Base-by-base conservation (phyloP, 306 rosid genomes). In the Quercus rubra region DNA sequence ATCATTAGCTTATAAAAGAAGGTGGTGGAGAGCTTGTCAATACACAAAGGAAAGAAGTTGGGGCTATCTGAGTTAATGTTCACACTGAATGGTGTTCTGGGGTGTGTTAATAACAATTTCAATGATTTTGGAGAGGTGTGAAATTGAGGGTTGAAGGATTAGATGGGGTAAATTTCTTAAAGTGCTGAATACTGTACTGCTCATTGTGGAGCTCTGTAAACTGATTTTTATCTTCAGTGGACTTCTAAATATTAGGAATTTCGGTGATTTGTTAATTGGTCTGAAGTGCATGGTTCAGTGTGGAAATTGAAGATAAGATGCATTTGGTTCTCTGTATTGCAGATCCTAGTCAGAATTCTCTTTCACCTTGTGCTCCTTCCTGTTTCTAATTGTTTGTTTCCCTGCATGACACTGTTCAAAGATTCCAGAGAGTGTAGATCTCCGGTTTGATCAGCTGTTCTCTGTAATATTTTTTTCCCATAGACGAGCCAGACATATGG, bases 271-370 rank as follows among this genome's bases (percentile, higher is more conserved):
- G 15, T 55, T 46, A 74, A 70, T 83, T 77, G 78, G 74, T 33
- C 74, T 56, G n/a, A 54, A 76, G 69, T 73, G 35, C 62, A 76
- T 71, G 79, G 82, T 76, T 75, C 63, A 82, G 71, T 78, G 64
- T 78, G 80, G 76, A 72, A 80, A 61, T 74, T 81, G 78, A 78
- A 77, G 84, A 49, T 25, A 56, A 49, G 74, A 72, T 74, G 74
- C 80, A 61, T 80, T 78, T 85, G 87, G 83, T 73, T 86, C 43
- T 56, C 58, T 75, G 76, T 63, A 74, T 62, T 46, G 76, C 43
- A 67, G 83, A 75, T 63, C 63, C 64, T 74, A 14, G 38, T 80
- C 59, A 75, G 74, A 74, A 64, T 68, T 80, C 75, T 79, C 81
- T 31, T 73, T 75, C 77, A 69, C 77, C 30, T 75, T 75, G 80